Evolutionary conservation across 1,284 basidiomycete genomes (phyloP), one percentile per base, ranked within the genome.

Genomic region (Malassezia sympodialis): DNA sequence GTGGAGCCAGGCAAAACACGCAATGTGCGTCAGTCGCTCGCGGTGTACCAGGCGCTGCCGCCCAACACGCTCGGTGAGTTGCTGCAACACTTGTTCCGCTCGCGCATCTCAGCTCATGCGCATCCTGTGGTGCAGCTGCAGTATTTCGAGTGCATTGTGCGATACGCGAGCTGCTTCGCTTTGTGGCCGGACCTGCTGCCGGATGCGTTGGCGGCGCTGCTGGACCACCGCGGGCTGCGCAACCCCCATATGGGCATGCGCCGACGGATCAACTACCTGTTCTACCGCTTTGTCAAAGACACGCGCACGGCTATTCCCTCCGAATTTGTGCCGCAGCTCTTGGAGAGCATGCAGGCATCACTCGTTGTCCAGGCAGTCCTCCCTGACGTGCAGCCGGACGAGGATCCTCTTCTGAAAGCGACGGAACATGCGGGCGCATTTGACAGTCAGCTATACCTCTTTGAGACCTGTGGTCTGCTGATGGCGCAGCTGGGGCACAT

Each of bases 131-230:
- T 96, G n/a, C 80, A 83, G 12, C 80, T 96, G 75, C 89, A 93
- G 70, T 94, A 87, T 77, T 96, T 96, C 65, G 94, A 98, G 77
- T 88, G 88, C 21, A 82, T 83, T 8, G 83, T 89, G 14, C 83
- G 96, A 52, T 99, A 99, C 75, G 82, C 84, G 35, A 90, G 96
- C 72, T 96, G 96, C 76, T 98, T 96, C 82, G 54, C 59, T 85
- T 86, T 71, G 83, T 89, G 61, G 86, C 85, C 65, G 86, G 96
- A 60, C 79, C 87, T 68, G 85, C 87, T 24, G 12, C 63, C 62
- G 12, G 60, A 61, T 21, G 83, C 88, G 4, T 78, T 99, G 44
- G 85, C 91, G 66, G 86, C 88, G 1, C 90, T 98, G 80, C 81
- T 98, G 26, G 90, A 88, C 41, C 60, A n/a, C 68, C 93, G 93